These are phyloP conservation scores for Chlamydomonas sp. DNA, from an alignment of 139 green algal genomes.

Conservation along the genomic window DNA sequence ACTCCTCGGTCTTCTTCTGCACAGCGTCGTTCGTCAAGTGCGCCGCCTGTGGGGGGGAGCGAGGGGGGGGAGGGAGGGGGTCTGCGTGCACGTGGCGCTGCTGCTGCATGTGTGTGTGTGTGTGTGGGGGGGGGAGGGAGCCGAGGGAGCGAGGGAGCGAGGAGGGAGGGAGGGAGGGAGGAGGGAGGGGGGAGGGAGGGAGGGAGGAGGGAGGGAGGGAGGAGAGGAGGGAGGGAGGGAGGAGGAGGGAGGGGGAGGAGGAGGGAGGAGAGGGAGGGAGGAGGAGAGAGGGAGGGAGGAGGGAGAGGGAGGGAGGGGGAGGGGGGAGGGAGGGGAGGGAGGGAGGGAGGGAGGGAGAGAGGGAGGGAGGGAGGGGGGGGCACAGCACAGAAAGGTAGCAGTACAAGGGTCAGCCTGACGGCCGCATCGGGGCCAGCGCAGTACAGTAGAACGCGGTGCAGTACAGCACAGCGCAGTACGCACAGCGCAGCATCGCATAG, in stretches of 20 bases:
- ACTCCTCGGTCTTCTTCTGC: constrained; percentile 43
- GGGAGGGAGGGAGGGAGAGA: not conserved
- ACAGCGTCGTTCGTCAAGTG: constrained; percentile 57
- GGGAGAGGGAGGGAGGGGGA: too few species aligned
- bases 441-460: not conserved
- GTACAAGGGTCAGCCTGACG: not conserved
- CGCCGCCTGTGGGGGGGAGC: constrained; percentile 20
- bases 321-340: not conserved
- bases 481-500: not conserved
- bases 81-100: too few species aligned
- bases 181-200: not conserved
- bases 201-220: not conserved
- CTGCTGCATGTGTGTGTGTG: constrained; percentile 2
- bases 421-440: not conserved
- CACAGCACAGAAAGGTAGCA: not conserved
- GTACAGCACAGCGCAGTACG: not conserved
- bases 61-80: too few species aligned
- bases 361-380: not conserved
- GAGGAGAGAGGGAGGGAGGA: not conserved
- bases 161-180: not conserved
- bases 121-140: not conserved
- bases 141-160: not conserved
- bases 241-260: too few species aligned
- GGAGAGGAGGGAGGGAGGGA: not conserved
- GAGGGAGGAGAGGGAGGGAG: not conserved